phyloP scores from a whole-genome alignment of 1,139 yeast genomes.

The Scheffersomyces illinoinensis region DNA sequence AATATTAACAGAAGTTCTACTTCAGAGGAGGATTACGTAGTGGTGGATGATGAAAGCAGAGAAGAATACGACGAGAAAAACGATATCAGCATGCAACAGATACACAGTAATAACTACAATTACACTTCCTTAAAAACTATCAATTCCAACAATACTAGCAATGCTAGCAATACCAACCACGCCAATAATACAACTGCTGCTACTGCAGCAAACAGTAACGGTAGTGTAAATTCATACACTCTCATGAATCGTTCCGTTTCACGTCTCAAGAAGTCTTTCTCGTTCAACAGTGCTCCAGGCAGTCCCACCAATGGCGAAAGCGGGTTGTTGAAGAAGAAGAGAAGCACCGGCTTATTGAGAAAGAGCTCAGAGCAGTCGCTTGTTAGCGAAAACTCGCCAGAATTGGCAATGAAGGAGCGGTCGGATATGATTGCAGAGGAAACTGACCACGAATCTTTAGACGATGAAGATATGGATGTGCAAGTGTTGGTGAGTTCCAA shows the following conservation, averaged over 20 bases:
- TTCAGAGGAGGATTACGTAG: background rate
- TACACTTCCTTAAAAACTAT: background rate
- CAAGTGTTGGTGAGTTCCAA: conserved; percentile 76
- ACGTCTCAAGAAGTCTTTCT: conserved; percentile 22
- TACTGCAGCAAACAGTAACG: background rate
- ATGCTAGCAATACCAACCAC: background rate
- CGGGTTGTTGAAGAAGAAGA: conserved; percentile 10
- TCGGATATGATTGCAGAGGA: conserved; percentile 1
- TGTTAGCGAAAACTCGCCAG: background rate
- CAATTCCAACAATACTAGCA: background rate
- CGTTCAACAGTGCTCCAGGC: conserved; percentile 18
- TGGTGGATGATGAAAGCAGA: conserved; percentile 6
- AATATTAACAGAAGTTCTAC: background rate
- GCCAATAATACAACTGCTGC: background rate
- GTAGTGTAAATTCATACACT: background rate
- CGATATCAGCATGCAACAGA: conserved; percentile 2
- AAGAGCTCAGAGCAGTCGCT: background rate
- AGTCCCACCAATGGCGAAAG: conserved; percentile 8
- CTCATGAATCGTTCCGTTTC: conserved; percentile 26
- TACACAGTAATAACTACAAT: conserved; percentile 1
- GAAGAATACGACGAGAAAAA: conserved; percentile 5
- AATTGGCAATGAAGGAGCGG: background rate
- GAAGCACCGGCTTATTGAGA: conserved; percentile 3
- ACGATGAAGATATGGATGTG: conserved; percentile 55
- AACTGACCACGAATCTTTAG: conserved; percentile 31